Conservation (phyloP, 352 stramenopile genomes). For the Phytophthora cactorum region DNA sequence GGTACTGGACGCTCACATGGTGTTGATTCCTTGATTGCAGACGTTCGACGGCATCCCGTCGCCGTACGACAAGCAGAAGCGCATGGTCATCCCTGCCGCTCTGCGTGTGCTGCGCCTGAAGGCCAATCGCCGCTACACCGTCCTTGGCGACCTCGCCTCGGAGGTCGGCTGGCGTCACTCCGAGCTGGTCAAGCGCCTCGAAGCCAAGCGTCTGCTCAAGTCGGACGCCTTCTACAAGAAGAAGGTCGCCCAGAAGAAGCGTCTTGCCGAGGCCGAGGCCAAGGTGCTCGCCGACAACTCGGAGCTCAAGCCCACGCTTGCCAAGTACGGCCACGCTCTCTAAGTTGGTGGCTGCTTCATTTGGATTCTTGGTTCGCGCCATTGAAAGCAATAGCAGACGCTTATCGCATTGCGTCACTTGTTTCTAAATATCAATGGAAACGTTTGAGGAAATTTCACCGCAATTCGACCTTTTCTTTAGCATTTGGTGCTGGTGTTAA, state of each 20-base stretch:
- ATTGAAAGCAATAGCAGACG: conserved; percentile 33
- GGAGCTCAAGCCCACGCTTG: conserved; percentile 87
- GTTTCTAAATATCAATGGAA: conserved; percentile 45
- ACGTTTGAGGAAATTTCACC: conserved; percentile 46
- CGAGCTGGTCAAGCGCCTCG: conserved; percentile 94
- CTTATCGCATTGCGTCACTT: conserved; percentile 22
- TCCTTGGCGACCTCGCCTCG: conserved; percentile 94
- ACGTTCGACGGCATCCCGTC: conserved; percentile 99
- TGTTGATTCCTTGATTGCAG: conserved; percentile 35
- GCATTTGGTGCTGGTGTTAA: too few relatives aligned
- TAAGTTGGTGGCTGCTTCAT: conserved; percentile 46
- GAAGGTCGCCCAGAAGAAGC: conserved; percentile 95
- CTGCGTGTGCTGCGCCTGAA: conserved; percentile 96
- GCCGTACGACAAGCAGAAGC: conserved; percentile 99
- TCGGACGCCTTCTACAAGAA: conserved; percentile 98
- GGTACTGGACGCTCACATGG: background rate
- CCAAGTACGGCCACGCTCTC: conserved; percentile 79
- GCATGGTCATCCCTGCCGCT: conserved; percentile 97
- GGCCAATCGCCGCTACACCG: conserved; percentile 94
- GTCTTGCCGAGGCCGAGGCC: conserved; percentile 79
- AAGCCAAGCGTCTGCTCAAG: conserved; percentile 95
- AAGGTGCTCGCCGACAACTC: conserved; percentile 91
- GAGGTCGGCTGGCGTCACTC: conserved; percentile 98
- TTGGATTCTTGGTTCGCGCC: conserved; percentile 38
- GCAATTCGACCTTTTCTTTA: background rate